Evolutionary conservation across 192 early-diverging fungal genomes (phyloP).

Genomic region (Chytriomyces confervae): DNA sequence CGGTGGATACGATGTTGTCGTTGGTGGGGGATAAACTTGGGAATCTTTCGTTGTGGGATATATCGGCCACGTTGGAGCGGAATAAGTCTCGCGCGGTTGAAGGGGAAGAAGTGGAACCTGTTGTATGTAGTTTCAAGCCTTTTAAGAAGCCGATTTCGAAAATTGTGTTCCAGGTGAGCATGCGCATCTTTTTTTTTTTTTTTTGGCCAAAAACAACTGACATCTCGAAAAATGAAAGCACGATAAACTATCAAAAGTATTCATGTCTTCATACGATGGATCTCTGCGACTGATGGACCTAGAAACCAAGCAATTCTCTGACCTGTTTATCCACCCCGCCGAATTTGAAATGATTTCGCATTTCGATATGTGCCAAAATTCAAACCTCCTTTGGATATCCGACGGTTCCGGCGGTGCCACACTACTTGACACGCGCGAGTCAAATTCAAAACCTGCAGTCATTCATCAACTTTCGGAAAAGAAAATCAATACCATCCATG

Average conservation of each 20-base stretch:
- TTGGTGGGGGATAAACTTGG: constrained; percentile 52
- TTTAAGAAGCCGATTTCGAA: constrained; percentile 57
- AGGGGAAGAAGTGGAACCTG: constrained; percentile 50
- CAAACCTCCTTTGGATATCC: constrained; percentile 53
- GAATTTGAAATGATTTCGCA: constrained; percentile 45
- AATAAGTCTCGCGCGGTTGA: not conserved
- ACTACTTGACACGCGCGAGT: constrained; percentile 53
- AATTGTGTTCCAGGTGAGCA: constrained; percentile 44
- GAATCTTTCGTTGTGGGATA: constrained; percentile 16
- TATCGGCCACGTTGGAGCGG: constrained; percentile 35
- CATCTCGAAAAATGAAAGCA: constrained; percentile 16
- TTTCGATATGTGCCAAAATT: constrained; percentile 49
- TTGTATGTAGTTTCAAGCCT: constrained; percentile 59
- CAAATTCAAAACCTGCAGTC: constrained; percentile 15
- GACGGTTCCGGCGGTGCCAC: constrained; percentile 60
- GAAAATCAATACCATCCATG: constrained; percentile 67
- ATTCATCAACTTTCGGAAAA: constrained; percentile 52
- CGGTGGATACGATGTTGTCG: constrained; percentile 62
- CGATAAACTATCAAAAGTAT: constrained; percentile 53
- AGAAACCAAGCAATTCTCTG: constrained; percentile 54
- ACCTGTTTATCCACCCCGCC: constrained; percentile 57
- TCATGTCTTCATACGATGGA: constrained; percentile 65
- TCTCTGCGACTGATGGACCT: constrained; percentile 66
- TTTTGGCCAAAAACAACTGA: too few species aligned
- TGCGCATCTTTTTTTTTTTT: too few species aligned